Evolutionary conservation across 73 alveolate genomes (phyloP).

Genomic region (Urostyla sp.): DNA sequence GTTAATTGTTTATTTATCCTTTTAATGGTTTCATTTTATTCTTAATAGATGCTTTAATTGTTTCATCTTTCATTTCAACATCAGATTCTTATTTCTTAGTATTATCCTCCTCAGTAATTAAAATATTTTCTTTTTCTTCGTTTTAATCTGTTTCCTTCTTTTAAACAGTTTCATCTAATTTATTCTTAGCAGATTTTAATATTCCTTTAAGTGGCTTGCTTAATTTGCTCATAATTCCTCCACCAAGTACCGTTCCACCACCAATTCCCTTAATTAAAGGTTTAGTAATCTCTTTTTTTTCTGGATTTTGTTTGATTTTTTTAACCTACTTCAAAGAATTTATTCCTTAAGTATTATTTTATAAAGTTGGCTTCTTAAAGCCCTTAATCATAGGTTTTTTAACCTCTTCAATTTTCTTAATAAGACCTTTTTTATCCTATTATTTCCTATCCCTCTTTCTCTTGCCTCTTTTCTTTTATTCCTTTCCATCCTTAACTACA

Average conservation of each 20-base stretch:
- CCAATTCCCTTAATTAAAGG: background rate
- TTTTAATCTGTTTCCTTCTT: background rate
- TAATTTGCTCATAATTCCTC: slow-evolving; percentile 1
- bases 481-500: background rate
- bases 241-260: background rate
- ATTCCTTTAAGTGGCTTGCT: background rate
- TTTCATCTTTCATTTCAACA: background rate
- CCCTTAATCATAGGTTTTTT: background rate
- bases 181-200: background rate
- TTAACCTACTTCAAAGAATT: no score
- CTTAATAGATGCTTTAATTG: background rate
- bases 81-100: background rate
- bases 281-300: no score
- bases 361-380: background rate
- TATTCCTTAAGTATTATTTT: no score
- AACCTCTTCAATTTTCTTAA: background rate
- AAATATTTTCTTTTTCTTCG: background rate
- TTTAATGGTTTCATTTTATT: background rate
- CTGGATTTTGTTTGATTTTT: no score
- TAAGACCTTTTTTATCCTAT: background rate
- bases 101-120: background rate
- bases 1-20: background rate
- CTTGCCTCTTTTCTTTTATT: background rate
- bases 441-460: background rate
- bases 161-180: background rate